A percentile compares a stretch with the other conserved stretches of the same genome.
Conservation (phyloP, 371 early-diverging fungal genomes). For the Scutellospora calospora region DNA sequence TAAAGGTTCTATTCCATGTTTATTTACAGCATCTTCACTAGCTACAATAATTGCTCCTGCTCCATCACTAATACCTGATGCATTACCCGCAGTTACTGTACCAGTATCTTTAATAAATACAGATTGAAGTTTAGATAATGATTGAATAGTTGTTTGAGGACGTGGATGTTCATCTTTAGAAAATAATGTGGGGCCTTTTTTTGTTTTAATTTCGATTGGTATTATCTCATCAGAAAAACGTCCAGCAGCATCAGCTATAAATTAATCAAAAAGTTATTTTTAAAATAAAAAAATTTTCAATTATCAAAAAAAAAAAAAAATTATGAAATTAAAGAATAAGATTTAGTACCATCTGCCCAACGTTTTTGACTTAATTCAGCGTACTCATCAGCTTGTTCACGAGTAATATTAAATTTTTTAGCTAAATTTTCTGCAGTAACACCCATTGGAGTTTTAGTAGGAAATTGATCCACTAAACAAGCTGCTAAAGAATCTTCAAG, state of each 20-base stretch:
- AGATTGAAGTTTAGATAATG: constrained; percentile 80
- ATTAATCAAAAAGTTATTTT: constrained; percentile 39
- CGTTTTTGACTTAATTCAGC: constrained; percentile 88
- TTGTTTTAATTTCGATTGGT: constrained; percentile 86
- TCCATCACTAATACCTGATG: constrained; percentile 97
- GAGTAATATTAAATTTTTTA: constrained; percentile 82
- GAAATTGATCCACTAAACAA: constrained; percentile 89
- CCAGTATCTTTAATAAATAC: constrained; percentile 92
- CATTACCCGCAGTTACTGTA: constrained; percentile 94
- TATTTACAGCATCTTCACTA: constrained; percentile 84
- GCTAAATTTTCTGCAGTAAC: constrained; percentile 96
- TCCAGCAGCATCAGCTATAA: constrained; percentile 73
- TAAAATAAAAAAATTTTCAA: neutral
- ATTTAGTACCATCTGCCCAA: constrained; percentile 79
- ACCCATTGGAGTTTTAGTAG: constrained; percentile 91
- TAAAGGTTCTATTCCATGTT: constrained; percentile 82
- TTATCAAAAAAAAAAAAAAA: neutral
- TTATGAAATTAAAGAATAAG: neutral
- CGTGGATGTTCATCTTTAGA: constrained; percentile 93
- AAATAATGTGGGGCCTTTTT: constrained; percentile 73
- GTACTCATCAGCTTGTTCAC: constrained; percentile 88
- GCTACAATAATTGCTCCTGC: constrained; percentile 93
- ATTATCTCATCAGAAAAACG: constrained; percentile 84
- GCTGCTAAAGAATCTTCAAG: constrained; percentile 90
- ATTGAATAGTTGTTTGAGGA: constrained; percentile 81